Conservation (phyloP, 2,329 filamentous ascomycete genomes). For the Pseudogymnoascus sp. region DNA sequence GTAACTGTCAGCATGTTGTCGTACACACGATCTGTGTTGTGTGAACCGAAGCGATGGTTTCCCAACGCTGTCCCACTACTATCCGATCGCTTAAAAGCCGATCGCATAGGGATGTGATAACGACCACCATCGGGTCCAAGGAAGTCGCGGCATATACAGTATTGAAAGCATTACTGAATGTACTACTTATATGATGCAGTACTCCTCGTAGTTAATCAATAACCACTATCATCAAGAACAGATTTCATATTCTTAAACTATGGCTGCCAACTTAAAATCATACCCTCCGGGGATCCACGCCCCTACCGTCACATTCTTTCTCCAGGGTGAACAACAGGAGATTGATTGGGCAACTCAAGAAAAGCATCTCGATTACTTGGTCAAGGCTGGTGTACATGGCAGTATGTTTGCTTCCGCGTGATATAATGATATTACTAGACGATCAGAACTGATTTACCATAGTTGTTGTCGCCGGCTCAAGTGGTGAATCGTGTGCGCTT, state of each 20-base stretch:
- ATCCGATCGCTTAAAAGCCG: conserved; percentile 6
- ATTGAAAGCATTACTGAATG: neutral
- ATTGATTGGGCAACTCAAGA: conserved; percentile 69
- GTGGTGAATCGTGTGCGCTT: conserved; percentile 37
- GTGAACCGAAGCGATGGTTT: neutral
- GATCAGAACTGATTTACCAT: conserved; percentile 46
- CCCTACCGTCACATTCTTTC: conserved; percentile 80
- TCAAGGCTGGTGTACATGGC: conserved; percentile 49
- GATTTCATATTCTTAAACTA: neutral
- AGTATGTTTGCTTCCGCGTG: neutral
- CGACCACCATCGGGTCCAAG: neutral
- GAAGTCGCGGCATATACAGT: neutral
- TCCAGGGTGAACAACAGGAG: conserved; percentile 64
- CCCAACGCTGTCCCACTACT: neutral
- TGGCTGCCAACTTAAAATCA: conserved; percentile 29
- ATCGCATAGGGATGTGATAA: conserved; percentile 1
- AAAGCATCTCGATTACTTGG: conserved; percentile 67
- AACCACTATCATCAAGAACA: neutral
- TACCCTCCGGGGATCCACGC: conserved; percentile 75
- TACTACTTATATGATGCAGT: neutral
- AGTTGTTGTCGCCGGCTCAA: conserved; percentile 61
- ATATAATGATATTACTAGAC: conserved; percentile 8
- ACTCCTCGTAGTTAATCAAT: neutral
- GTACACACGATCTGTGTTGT: neutral
- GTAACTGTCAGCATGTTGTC: neutral